Evolutionary conservation across 1,139 yeast genomes (phyloP), one percentile per base, ranked within the genome.

Genomic region (Spathaspora sp.): DNA sequence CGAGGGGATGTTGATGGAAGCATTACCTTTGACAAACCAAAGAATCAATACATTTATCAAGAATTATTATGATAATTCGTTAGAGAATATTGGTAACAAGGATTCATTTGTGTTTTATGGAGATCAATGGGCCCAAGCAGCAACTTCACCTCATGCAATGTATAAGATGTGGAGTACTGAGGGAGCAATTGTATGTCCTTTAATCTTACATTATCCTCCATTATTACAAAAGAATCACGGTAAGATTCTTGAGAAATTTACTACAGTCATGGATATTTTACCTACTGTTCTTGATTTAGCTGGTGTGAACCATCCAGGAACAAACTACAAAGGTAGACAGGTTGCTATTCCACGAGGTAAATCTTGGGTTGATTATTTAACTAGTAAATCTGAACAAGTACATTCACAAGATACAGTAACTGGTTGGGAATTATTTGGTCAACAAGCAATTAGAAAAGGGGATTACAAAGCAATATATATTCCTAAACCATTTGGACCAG

Each of bases 81-180:
- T 61, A 25, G 79, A 73, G 2, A 80, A 79, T 56, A 68, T 80
- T 48, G 84, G 84, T 4, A 68, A 67, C 33, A 52, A 54, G 41
- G 64, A 79, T 51, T 76, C 82, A 1, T 80, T 77, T 55, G 73
- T 70, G 7, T 75, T 74, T 69, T 80, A 80, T 51, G 76, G 79
- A 1, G 82, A 80, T 48, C 76, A 80, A 55, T 80, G 84, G 84
- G 84, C 84, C 0, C 84, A 80, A 52, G 84, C 84, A n/a, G 81
- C 83, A 5, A 79, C 84, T 15, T 81, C 83, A 2, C 84, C 84
- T 4, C 65, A 73, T 37, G 65, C 71, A 45, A 74, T 76, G 75
- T 77, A 70, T 57, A 80, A 79, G 54, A 66, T 65, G 64, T 78
- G 80, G 75, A 68, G 81, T 0, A 72, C 63, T 7, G 84, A 80